A percentile compares a stretch with the other conserved stretches of the same genome.
These are phyloP conservation scores for Fusarium humuli DNA, from an alignment of 2,329 filamentous ascomycete species.

Conservation along the genomic window DNA sequence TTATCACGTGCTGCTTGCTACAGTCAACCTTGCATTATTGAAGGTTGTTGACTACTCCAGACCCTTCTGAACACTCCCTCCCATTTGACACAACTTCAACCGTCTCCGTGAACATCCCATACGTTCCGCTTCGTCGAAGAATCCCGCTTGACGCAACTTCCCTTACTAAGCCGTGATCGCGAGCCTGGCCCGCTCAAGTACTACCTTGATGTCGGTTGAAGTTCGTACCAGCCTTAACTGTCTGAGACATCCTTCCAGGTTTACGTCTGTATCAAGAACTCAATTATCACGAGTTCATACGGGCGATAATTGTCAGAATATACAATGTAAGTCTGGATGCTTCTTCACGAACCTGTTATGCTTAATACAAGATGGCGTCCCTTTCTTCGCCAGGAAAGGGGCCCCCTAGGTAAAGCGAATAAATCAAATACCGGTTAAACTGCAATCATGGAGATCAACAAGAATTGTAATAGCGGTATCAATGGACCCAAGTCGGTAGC, in stretches of 20 bases:
- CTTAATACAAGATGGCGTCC: slow-evolving; percentile 41
- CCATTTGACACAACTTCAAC: slow-evolving; percentile 10
- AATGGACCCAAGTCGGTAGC: slow-evolving; percentile 41
- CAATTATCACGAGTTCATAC: slow-evolving; percentile 67
- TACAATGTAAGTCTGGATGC: slow-evolving; percentile 55
- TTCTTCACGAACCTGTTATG: slow-evolving; percentile 27
- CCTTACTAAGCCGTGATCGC: slow-evolving; percentile 34
- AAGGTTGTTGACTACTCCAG: slow-evolving; percentile 14
- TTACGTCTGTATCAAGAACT: slow-evolving; percentile 68
- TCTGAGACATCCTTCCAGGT: slow-evolving; percentile 67
- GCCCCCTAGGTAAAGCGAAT: slow-evolving; percentile 38
- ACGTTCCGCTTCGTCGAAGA: slow-evolving; percentile 20
- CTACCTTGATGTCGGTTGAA: slow-evolving; percentile 71
- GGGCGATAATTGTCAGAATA: slow-evolving; percentile 67
- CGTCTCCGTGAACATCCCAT: slow-evolving; percentile 15
- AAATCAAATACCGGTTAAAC: slow-evolving; percentile 42
- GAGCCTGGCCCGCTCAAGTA: slow-evolving; percentile 50
- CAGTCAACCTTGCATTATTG: slow-evolving; percentile 19
- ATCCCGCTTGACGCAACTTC: slow-evolving; percentile 14
- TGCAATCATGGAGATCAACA: slow-evolving; percentile 59
- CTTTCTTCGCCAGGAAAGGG: slow-evolving; percentile 36
- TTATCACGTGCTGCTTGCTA: slow-evolving; percentile 40
- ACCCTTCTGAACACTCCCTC: slow-evolving; percentile 5
- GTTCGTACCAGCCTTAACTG: slow-evolving; percentile 66
- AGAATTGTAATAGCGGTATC: slow-evolving; percentile 32